These are phyloP conservation scores for Hortiboletus rubellus DNA, from an alignment of 1,284 basidiomycete species.

Conservation along the genomic window DNA sequence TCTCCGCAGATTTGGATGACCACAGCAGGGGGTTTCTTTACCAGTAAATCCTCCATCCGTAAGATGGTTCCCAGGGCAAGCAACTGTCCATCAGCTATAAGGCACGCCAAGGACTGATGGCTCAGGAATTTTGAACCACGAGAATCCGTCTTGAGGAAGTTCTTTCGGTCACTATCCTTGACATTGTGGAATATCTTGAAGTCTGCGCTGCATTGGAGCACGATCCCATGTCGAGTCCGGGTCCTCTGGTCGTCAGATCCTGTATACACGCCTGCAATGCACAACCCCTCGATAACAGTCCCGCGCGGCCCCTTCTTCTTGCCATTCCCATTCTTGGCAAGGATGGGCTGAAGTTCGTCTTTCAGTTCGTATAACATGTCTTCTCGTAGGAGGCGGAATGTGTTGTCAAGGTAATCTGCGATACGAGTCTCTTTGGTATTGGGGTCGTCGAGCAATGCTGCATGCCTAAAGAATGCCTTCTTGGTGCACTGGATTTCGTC, in stretches of 20 bases:
- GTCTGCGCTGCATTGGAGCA: slow-evolving; percentile 44
- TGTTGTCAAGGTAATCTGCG: slow-evolving; percentile 58
- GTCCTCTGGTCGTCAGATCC: slow-evolving; percentile 36
- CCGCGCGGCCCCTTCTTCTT: slow-evolving; percentile 50
- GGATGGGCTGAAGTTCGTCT: slow-evolving; percentile 53
- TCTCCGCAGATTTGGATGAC: slow-evolving; percentile 53
- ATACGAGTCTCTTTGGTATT: slow-evolving; percentile 38
- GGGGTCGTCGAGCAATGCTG: slow-evolving; percentile 45
- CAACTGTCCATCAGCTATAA: slow-evolving; percentile 49
- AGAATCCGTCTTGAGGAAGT: slow-evolving; percentile 42
- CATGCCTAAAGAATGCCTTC: slow-evolving; percentile 48
- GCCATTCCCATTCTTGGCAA: slow-evolving; percentile 46
- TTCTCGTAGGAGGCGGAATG: slow-evolving; percentile 62
- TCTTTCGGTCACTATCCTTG: slow-evolving; percentile 35
- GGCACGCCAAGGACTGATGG: slow-evolving; percentile 53
- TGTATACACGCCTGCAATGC: slow-evolving; percentile 39
- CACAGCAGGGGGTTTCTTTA: slow-evolving; percentile 47
- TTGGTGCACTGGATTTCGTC: slow-evolving; percentile 51
- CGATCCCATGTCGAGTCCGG: slow-evolving; percentile 49
- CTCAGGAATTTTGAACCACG: slow-evolving; percentile 41
- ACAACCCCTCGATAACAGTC: slow-evolving; percentile 43
- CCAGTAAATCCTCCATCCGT: slow-evolving; percentile 53
- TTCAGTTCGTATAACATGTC: slow-evolving; percentile 65
- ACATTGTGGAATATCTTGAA: slow-evolving; percentile 42
- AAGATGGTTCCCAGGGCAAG: slow-evolving; percentile 53